Evolutionary conservation across 2,329 filamentous ascomycete genomes (phyloP), one percentile per base, ranked within the genome.

Genomic region (Aspergillus uvarum): DNA sequence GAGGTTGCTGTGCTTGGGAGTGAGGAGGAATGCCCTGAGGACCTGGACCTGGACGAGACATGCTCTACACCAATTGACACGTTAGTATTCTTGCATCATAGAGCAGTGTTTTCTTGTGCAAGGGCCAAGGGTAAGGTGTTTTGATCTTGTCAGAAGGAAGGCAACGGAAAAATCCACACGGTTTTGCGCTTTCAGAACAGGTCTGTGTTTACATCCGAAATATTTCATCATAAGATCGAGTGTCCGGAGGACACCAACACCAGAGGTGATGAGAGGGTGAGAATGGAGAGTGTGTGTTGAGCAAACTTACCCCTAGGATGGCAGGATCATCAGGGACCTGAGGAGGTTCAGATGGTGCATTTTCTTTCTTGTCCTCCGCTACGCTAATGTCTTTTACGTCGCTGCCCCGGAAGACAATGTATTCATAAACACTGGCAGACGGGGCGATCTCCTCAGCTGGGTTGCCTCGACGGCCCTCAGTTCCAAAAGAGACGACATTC

Each of bases 161-260:
- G 92, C 93, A 97, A 96, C 93, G 92, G 93, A 96, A 55, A 90
- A 89, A 87, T 96, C 93, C 88, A 96, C 93, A 96, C 82, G 85
- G 85, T 82, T 92, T 65, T 96, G 92, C 92, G 92, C 92, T 90
- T 89, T 89, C 90, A 89, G 89, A 87, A 84, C 86, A 85, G 82
- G 83, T 86, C 83, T 84, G 80, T 81, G 79, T 96, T 96, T 91
- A 95, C 91, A 96, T 96, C 93, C 93, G 92, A 85, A 89, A 96
- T 81, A 81, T 95, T 96, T 96, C 93, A 96, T 87, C 80, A 81
- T 74, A 66, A 66, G 65, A 72, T 70, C 67, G 29, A 35, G 42
- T 32, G 44, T 48, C 42, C 56, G 49, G 44, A 32, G 58, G 58
- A 63, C 61, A 55, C 49, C 54, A 47, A 52, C 54, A 56, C 42